These are phyloP conservation scores for Ceratopteris richardii DNA, from an alignment of 75 land plant species.

Conservation along the genomic window DNA sequence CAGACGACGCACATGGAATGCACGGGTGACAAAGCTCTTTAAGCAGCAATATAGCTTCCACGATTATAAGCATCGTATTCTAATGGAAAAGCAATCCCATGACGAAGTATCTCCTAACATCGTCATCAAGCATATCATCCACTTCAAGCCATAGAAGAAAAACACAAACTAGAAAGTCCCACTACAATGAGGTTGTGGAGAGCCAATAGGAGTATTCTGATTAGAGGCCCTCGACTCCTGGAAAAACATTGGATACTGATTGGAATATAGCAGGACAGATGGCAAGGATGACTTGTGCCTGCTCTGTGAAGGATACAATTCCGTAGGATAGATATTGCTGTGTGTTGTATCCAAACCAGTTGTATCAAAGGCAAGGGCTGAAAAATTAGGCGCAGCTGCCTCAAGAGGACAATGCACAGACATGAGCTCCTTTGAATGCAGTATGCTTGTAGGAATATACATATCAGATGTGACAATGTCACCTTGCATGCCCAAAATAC, in stretches of 20 bases:
- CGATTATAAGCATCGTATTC: too few species aligned
- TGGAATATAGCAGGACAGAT: conserved; percentile 16
- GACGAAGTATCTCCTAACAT: too few species aligned
- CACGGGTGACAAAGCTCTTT: too few species aligned
- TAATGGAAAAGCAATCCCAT: too few species aligned
- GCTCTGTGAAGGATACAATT: background rate
- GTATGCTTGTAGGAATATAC: background rate
- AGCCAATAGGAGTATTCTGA: conserved; percentile 37
- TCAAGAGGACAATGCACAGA: background rate
- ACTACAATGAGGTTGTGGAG: conserved; percentile 29
- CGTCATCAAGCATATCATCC: too few species aligned
- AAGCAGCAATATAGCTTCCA: too few species aligned
- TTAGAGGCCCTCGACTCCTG: conserved; percentile 40
- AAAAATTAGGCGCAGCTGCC: background rate
- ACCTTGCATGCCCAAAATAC: background rate
- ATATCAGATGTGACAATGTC: background rate
- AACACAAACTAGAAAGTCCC: too few species aligned
- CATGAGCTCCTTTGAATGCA: background rate
- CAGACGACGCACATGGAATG: too few species aligned
- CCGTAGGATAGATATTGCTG: background rate
- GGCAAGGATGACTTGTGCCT: background rate
- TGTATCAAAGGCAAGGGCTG: background rate
- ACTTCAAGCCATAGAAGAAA: too few species aligned
- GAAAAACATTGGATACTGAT: conserved; percentile 15
- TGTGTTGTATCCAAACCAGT: background rate